phyloP scores from a whole-genome alignment of 2,329 filamentous ascomycete species.

The Paraphaeosphaeria sporulosa region DNA sequence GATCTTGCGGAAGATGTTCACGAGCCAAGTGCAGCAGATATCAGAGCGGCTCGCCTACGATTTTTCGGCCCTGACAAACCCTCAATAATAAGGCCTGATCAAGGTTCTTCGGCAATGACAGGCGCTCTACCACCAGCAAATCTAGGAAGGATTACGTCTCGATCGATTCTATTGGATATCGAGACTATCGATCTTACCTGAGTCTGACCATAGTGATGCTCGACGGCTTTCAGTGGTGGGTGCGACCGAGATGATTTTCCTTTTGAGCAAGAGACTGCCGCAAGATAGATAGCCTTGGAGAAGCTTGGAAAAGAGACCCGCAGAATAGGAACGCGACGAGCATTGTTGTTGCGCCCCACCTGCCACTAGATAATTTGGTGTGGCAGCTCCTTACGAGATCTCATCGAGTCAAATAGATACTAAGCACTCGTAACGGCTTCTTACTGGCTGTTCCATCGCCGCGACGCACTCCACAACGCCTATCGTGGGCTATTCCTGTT shows the following conservation, averaged over 20 bases:
- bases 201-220: too few species aligned
- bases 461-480: constrained; percentile 3
- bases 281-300: too few species aligned
- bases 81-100: neutral
- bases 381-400: constrained; percentile 9
- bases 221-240: neutral
- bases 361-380: neutral
- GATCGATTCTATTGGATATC: neutral
- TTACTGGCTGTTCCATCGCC: constrained; percentile 8
- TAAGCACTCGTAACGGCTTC: neutral
- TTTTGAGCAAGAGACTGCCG: too few species aligned
- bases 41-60: constrained; percentile 25
- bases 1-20: too few species aligned
- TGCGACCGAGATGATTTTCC: neutral
- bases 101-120: neutral
- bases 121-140: neutral
- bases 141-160: neutral
- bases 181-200: constrained; percentile 7
- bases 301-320: too few species aligned
- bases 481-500: constrained; percentile 1
- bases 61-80: constrained; percentile 14
- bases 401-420: constrained; percentile 8
- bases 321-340: neutral
- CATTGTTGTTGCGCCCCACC: neutral
- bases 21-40: constrained; percentile 1